phyloP scores from a whole-genome alignment of 495 filamentous ascomycete species.

The Penicillium egyptiacum region DNA sequence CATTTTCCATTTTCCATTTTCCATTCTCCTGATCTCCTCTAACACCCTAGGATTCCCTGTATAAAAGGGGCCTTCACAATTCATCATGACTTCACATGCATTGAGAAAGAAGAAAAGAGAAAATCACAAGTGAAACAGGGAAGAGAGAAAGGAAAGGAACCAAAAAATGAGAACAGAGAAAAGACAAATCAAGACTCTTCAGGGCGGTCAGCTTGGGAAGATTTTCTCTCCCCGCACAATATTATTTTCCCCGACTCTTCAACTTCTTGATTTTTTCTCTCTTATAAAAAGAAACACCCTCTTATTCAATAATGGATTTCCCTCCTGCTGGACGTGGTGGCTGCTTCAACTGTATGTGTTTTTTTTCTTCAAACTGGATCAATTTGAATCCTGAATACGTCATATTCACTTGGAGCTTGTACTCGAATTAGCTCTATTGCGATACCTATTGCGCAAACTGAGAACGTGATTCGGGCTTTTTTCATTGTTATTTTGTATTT shows the following conservation, averaged over 20 bases:
- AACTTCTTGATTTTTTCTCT: slow-evolving; percentile 19
- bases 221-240: slow-evolving; percentile 43
- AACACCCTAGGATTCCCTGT: no score
- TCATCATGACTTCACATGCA: background rate
- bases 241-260: slow-evolving; percentile 30
- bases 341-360: slow-evolving; percentile 78
- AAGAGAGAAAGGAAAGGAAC: no score
- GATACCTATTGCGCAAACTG: background rate
- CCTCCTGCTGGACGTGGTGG: slow-evolving; percentile 56
- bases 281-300: background rate
- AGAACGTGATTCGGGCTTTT: background rate
- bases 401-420: slow-evolving; percentile 7
- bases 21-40: background rate
- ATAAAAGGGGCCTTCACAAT: background rate
- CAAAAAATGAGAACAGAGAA: background rate
- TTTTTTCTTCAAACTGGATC: background rate
- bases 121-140: no score
- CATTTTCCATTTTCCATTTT: background rate
- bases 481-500: no score
- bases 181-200: background rate
- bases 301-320: slow-evolving; percentile 49
- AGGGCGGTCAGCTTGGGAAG: slow-evolving; percentile 27
- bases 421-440: slow-evolving; percentile 9
- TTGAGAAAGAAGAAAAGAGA: no score
- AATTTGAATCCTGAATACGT: slow-evolving; percentile 7